These are phyloP conservation scores for Trichomonas gallinae DNA, from an alignment of 208 protist genomes.

Conservation along the genomic window DNA sequence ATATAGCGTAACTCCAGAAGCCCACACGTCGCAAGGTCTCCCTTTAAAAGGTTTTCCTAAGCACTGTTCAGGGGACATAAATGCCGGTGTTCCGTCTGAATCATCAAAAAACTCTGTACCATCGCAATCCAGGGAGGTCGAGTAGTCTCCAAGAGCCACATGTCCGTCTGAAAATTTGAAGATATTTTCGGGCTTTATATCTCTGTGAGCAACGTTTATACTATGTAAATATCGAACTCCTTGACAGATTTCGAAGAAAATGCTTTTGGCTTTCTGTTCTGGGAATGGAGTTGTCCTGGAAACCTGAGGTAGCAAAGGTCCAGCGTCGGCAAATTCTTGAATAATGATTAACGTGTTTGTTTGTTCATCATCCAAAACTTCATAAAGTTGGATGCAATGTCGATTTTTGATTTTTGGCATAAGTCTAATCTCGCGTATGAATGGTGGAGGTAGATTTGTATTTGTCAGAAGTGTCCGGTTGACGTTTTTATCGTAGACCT, in stretches of 20 bases:
- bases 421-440: neutral
- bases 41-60: neutral
- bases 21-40: neutral
- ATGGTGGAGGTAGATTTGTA: neutral
- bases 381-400: neutral
- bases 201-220: neutral
- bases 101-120: neutral
- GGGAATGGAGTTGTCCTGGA: neutral
- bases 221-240: neutral
- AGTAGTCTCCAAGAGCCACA: neutral
- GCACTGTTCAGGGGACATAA: neutral
- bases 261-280: neutral
- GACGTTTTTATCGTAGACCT: neutral
- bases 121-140: neutral
- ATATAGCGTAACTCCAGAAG: neutral
- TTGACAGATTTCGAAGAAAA: neutral
- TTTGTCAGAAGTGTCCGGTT: neutral
- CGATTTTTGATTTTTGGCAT: neutral
- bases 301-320: neutral
- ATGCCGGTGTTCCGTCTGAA: neutral
- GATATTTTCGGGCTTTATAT: slow-evolving; percentile 12
- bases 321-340: neutral
- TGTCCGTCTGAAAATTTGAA: neutral
- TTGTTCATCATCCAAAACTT: neutral
- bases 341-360: neutral